Base-by-base conservation (phyloP, 805 yeast species). In the Lipomyces starkeyi region DNA sequence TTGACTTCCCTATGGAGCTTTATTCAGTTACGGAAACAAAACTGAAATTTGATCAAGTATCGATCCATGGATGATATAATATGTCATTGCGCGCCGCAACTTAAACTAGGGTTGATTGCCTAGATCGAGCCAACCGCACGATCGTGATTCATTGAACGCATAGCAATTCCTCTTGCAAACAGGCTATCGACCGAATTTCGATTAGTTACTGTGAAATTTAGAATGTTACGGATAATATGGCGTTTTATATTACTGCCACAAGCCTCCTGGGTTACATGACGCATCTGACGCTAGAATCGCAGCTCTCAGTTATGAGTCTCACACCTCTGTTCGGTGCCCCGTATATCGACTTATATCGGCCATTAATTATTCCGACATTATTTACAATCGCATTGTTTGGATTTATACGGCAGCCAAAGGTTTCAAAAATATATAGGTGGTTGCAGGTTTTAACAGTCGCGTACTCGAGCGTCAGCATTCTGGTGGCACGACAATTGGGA, bases 261-360 rank as follows among this genome's bases (percentile, higher is more conserved):
- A 58, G 58, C 25, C 52, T 67, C 29, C 54, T 67, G 32, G 49
- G 58, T 6, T 40, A 61, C n/a, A 9, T 67, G 35, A 63, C 62
- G 25, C 65, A 64, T 20, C 66, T 67, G 17, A 63, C 71, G 25
- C 35, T 62, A 9, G 35, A 54, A 6, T 40, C 65, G 25, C 57
- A 58, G 34, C 32, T 55, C 17, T 35, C 68, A 22, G 55, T 47
- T 11, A n/a, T 61, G n/a, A 13, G 62, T 34, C 59, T 64, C 40
- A 29, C 37, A 34, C 65, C 71, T 3, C 57, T 64, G 20, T 67
- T 61, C 32, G 71, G 71, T n/a, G n/a, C 56, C 20, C 29, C 66
- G 29, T 57, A 29, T 25, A 35, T 58, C 49, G 61, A 58, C 20
- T 22, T 55, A 22, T 54, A 67, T 22, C 60, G 71, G 14, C 66